phyloP scores from a whole-genome alignment of 306 rosid genomes.

The Medicago ruthenica region DNA sequence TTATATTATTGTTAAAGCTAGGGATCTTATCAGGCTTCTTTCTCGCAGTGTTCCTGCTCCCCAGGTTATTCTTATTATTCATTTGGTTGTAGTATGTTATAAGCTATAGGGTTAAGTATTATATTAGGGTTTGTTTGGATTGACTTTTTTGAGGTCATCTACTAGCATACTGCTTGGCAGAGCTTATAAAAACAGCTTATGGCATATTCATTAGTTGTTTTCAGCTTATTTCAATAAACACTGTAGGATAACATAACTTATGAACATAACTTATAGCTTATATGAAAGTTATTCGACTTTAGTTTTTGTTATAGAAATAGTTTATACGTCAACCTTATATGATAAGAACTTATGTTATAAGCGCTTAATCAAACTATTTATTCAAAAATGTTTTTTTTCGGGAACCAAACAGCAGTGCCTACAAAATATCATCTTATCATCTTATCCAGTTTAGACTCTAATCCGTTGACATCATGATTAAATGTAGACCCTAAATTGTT shows the following conservation, averaged over 20 bases:
- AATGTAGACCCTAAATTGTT: background rate
- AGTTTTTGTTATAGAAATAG: background rate
- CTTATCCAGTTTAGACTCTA: background rate
- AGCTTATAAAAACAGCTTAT: background rate
- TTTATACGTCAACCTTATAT: background rate
- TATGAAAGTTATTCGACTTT: background rate
- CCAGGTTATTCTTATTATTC: constrained; percentile 57
- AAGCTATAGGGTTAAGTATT: background rate
- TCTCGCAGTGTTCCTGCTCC: constrained; percentile 94
- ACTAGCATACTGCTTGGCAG: background rate
- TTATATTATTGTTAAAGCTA: constrained; percentile 79
- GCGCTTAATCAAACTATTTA: background rate
- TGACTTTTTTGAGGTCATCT: no score
- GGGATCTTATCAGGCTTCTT: constrained; percentile 89
- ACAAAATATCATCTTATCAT: background rate
- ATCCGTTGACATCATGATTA: background rate
- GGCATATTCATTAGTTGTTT: background rate
- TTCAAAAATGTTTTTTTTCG: background rate
- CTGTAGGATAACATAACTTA: background rate
- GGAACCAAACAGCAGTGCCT: background rate
- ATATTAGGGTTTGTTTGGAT: no score
- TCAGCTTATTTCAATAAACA: background rate
- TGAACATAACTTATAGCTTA: no score
- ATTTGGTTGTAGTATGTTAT: background rate
- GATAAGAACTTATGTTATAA: background rate